phyloP scores from a whole-genome alignment of 108 stramenopile species.

The Skeletonema grethae region DNA sequence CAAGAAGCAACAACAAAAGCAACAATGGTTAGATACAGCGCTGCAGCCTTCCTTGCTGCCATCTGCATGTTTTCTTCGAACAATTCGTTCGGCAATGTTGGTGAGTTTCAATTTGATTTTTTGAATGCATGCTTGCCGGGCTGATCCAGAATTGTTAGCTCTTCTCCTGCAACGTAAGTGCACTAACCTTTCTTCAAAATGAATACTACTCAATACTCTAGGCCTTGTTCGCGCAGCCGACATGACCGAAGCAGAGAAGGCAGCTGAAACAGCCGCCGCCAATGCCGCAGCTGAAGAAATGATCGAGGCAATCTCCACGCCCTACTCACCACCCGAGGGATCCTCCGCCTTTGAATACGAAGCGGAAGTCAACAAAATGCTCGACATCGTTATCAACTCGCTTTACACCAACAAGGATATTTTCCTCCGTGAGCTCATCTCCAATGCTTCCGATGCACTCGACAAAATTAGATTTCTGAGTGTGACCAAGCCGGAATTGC shows the following conservation, averaged over 20 bases:
- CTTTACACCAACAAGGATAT: conserved; percentile 99
- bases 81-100: background rate
- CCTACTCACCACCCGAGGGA: conserved; percentile 45
- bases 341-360: conserved; percentile 82
- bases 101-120: background rate
- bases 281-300: conserved; percentile 33
- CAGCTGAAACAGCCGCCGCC: conserved; percentile 43
- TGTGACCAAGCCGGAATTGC: conserved; percentile 79
- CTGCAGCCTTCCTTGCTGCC: conserved; percentile 5
- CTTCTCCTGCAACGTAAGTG: no score
- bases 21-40: conserved; percentile 3
- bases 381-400: conserved; percentile 99
- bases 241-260: conserved; percentile 36
- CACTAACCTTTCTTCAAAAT: background rate
- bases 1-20: background rate
- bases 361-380: conserved; percentile 97
- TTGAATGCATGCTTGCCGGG: background rate
- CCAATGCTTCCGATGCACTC: conserved; percentile 98
- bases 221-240: conserved; percentile 28
- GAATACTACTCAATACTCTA: background rate
- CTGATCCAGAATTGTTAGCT: background rate
- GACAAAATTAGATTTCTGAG: conserved; percentile 98
- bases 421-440: conserved; percentile 95
- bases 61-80: background rate
- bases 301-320: conserved; percentile 15